Percentiles rank a stretch among this genome's conserved stretches.
Conservation (phyloP, 805 yeast genomes). For the Myxozyma nipponensis region DNA sequence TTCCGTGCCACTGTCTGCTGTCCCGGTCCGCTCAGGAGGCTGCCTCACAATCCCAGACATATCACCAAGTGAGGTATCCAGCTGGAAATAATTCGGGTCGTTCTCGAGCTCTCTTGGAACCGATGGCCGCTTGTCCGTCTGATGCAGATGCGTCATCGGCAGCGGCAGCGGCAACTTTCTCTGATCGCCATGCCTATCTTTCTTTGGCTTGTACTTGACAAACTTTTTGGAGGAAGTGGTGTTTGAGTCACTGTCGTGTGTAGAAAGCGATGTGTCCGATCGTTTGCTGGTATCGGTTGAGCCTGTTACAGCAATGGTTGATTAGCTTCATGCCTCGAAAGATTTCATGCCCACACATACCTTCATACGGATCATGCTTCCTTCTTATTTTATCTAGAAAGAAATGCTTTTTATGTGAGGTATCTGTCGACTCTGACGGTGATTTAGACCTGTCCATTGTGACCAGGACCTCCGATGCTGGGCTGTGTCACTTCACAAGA, state of each 20-base stretch:
- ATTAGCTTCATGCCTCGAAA: too few species aligned
- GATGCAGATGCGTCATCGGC: neutral
- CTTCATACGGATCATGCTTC: neutral
- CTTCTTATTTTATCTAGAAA: neutral
- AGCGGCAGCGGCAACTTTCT: neutral
- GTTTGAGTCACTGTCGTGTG: neutral
- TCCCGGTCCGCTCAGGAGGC: neutral
- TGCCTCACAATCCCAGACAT: conserved; percentile 49
- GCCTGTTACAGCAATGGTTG: too few species aligned
- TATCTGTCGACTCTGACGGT: neutral
- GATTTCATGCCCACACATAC: too few species aligned
- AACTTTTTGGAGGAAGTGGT: conserved; percentile 1
- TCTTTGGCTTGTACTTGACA: conserved; percentile 2
- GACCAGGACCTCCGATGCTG: too few species aligned
- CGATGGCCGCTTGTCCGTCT: neutral
- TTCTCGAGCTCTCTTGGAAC: neutral
- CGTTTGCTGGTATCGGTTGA: neutral
- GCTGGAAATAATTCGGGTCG: conserved; percentile 23
- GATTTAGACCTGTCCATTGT: neutral
- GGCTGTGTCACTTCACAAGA: too few species aligned
- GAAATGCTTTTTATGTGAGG: neutral
- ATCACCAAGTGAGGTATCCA: conserved; percentile 49
- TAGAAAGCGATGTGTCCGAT: neutral
- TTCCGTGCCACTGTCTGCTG: neutral
- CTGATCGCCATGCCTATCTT: neutral